phyloP scores from a whole-genome alignment of 306 rosid genomes.

The Rubus parviflorus region DNA sequence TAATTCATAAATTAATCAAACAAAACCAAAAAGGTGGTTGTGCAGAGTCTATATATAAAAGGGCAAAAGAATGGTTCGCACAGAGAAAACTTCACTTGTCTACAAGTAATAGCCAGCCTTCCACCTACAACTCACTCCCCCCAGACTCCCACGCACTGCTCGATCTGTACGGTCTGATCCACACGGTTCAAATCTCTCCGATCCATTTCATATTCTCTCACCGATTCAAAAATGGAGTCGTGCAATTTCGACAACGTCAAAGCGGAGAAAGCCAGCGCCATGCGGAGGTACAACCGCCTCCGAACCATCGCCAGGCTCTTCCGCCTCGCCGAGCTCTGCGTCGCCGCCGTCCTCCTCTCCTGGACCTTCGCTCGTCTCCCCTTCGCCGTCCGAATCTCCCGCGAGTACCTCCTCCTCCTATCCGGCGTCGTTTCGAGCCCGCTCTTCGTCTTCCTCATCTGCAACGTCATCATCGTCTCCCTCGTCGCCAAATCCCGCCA shows the following conservation, averaged over 20 bases:
- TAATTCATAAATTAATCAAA: not conserved
- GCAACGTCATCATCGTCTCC: constrained; percentile 63
- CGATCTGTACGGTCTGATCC: not conserved
- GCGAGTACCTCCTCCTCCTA: constrained; percentile 39
- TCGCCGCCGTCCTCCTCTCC: constrained; percentile 37
- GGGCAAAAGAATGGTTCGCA: not conserved
- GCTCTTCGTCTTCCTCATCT: constrained; percentile 66
- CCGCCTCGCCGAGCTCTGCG: constrained; percentile 46
- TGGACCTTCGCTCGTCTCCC: constrained; percentile 70
- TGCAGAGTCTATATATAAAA: not conserved
- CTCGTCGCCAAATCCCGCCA: constrained; percentile 51
- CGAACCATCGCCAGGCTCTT: constrained; percentile 40
- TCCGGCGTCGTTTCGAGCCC: constrained; percentile 44
- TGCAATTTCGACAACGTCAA: constrained; percentile 36
- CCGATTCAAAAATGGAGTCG: constrained; percentile 33
- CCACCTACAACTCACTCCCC: not conserved
- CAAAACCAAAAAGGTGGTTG: not conserved
- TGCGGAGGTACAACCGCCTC: constrained; percentile 32
- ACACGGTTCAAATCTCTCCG: not conserved
- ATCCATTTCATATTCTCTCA: not conserved
- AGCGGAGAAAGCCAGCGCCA: constrained; percentile 26
- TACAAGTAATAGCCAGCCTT: not conserved
- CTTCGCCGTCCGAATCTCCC: constrained; percentile 44
- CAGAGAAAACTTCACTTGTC: not conserved
- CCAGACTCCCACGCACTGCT: not conserved